Evolutionary conservation across 148 eudicot genomes (phyloP).

Genomic region (Rhododendron ovatum): DNA sequence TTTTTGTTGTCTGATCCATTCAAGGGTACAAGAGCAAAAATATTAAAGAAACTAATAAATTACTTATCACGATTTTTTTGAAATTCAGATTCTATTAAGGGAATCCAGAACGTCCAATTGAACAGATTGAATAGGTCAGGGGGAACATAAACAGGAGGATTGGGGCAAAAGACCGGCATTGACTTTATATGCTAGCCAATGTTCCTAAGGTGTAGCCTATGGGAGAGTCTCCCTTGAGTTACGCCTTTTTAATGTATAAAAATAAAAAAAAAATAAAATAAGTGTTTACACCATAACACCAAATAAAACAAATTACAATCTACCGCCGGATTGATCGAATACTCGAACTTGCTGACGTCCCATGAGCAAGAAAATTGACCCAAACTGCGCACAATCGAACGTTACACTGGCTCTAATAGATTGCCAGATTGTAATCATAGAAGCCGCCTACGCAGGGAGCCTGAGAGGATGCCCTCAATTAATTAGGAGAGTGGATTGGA

Average conservation of each 20-base stretch:
- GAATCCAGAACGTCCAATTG: neutral
- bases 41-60: too few species aligned
- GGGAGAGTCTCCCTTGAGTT: too few species aligned
- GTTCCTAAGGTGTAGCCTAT: neutral
- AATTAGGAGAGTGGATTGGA: too few species aligned
- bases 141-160: neutral
- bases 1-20: too few species aligned
- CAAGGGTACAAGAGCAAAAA: too few species aligned
- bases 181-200: neutral
- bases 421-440: neutral
- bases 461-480: too few species aligned
- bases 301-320: neutral
- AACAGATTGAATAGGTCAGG: neutral
- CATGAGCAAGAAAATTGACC: neutral
- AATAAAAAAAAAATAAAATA: too few species aligned
- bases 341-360: neutral
- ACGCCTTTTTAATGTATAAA: too few species aligned
- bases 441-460: too few species aligned
- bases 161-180: neutral
- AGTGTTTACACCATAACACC: neutral
- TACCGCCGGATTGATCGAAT: neutral
- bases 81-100: neutral
- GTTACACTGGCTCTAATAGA: neutral
- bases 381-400: too few species aligned
- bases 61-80: too few species aligned